A percentile compares a stretch with the other conserved stretches of the same genome.
phyloP scores from a whole-genome alignment of 192 early-diverging fungal species.

The Rhizophagus prolifer region DNA sequence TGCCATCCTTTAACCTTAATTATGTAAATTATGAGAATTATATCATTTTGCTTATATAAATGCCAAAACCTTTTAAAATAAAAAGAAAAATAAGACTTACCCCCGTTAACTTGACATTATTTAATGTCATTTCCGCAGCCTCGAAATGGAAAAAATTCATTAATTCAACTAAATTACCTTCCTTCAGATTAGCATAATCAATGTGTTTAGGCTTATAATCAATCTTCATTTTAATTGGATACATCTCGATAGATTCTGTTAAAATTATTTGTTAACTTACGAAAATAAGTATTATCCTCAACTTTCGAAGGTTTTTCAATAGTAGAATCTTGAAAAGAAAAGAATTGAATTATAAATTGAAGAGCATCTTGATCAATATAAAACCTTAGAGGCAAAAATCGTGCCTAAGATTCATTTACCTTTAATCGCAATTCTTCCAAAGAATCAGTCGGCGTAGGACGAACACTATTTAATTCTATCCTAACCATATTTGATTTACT shows the following conservation, averaged over 20 bases:
- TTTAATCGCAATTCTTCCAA: constrained; percentile 63
- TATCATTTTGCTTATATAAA: neutral
- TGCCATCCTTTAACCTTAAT: constrained; percentile 61
- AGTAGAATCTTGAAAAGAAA: constrained; percentile 35
- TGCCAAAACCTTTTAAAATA: neutral
- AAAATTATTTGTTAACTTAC: constrained; percentile 42
- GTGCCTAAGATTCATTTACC: constrained; percentile 54
- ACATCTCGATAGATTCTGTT: constrained; percentile 63
- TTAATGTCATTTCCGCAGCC: constrained; percentile 86
- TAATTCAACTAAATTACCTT: constrained; percentile 77
- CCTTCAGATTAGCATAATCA: constrained; percentile 67
- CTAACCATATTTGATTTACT: constrained; percentile 65
- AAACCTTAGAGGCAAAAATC: constrained; percentile 77
- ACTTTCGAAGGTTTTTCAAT: neutral
- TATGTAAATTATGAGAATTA: neutral
- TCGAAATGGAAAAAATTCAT: constrained; percentile 94
- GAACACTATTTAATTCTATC: constrained; percentile 39
- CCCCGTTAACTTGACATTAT: constrained; percentile 72
- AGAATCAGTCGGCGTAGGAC: constrained; percentile 53
- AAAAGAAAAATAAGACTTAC: constrained; percentile 20
- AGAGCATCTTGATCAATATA: constrained; percentile 95
- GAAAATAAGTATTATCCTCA: constrained; percentile 44
- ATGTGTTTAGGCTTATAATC: constrained; percentile 98
- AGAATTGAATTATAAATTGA: constrained; percentile 77
- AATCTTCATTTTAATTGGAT: constrained; percentile 79